These are phyloP conservation scores for Podospora fimiseda DNA, from an alignment of 495 filamentous ascomycete species.

Conservation along the genomic window DNA sequence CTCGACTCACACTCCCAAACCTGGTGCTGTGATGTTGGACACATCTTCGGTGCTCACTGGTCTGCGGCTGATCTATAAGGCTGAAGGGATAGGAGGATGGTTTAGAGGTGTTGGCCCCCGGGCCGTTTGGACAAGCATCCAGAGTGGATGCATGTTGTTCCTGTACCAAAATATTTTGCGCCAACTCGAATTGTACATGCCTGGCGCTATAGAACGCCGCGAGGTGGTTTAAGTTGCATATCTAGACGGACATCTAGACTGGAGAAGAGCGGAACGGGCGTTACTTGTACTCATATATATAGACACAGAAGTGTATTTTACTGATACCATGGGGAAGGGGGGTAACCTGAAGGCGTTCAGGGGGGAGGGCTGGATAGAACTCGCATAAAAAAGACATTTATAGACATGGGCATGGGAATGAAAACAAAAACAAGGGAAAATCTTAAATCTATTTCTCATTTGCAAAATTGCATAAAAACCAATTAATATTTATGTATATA, in stretches of 20 bases:
- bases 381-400: slow-evolving; percentile 8
- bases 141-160: slow-evolving; percentile 94
- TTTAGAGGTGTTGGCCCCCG: slow-evolving; percentile 93
- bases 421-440: slow-evolving; percentile 5
- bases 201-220: slow-evolving; percentile 22
- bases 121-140: slow-evolving; percentile 94
- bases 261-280: no score
- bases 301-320: slow-evolving; percentile 16
- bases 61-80: slow-evolving; percentile 76
- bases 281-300: slow-evolving; percentile 20
- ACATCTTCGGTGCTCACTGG: slow-evolving; percentile 86
- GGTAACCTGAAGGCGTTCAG: slow-evolving; percentile 13
- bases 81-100: slow-evolving; percentile 82
- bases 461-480: no score
- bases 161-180: slow-evolving; percentile 85
- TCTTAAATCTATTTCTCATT: no score
- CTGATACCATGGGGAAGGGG: slow-evolving; percentile 3
- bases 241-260: slow-evolving; percentile 3
- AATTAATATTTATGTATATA: no score
- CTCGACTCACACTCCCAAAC: slow-evolving; percentile 66
- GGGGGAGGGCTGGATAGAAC: slow-evolving; percentile 18
- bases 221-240: slow-evolving; percentile 18
- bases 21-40: slow-evolving; percentile 68
- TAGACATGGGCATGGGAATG: slow-evolving; percentile 14
- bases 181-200: slow-evolving; percentile 55